These are phyloP conservation scores for Sordariomycetes sp. DNA, from an alignment of 2,329 filamentous ascomycete genomes.

Conservation along the genomic window DNA sequence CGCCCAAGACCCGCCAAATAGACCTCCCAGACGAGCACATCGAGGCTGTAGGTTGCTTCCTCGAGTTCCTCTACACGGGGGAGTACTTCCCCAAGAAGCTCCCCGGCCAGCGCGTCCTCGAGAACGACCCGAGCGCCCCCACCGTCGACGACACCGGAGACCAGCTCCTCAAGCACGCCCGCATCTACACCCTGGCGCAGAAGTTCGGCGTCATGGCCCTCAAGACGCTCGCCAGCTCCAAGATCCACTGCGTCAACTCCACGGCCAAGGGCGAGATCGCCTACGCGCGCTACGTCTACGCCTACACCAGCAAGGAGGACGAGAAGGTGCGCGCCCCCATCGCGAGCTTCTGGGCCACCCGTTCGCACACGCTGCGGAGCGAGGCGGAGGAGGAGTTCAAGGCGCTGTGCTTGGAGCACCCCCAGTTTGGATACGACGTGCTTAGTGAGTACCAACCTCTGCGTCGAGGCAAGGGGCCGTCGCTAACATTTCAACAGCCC, in stretches of 20 bases:
- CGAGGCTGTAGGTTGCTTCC: constrained; percentile 26
- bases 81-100: constrained; percentile 64
- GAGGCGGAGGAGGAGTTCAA: constrained; percentile 84
- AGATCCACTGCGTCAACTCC: constrained; percentile 86
- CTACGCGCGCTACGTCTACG: constrained; percentile 87
- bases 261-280: constrained; percentile 84
- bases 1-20: constrained; percentile 50
- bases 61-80: constrained; percentile 30
- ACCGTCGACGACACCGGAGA: constrained; percentile 67
- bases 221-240: constrained; percentile 70
- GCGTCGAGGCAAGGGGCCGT: constrained; percentile 8
- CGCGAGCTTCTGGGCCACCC: constrained; percentile 82
- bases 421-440: constrained; percentile 89
- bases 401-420: constrained; percentile 75
- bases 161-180: constrained; percentile 80
- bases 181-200: constrained; percentile 80
- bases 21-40: constrained; percentile 40
- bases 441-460: constrained; percentile 52
- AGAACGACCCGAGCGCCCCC: constrained; percentile 57
- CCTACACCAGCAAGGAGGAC: constrained; percentile 62
- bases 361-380: constrained; percentile 70
- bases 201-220: constrained; percentile 62
- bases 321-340: constrained; percentile 69
- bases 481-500: constrained; percentile 29
- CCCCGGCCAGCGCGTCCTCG: constrained; percentile 55